Evolutionary conservation across 352 stramenopile species (phyloP).

Genomic region (Stramenopiles sp.): DNA sequence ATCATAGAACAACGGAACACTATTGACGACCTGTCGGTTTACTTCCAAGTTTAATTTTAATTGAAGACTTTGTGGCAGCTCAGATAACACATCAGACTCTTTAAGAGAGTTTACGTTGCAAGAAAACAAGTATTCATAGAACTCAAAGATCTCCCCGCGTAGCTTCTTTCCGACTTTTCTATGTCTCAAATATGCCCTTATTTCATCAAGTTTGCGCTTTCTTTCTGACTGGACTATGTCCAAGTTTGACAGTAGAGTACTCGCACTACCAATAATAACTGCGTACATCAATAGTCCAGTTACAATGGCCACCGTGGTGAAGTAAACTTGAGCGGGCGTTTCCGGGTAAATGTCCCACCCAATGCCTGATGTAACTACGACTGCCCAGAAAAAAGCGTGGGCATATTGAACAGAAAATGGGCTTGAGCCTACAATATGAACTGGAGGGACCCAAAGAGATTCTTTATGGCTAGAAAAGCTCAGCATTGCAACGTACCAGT

Average conservation of each 20-base stretch:
- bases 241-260: constrained; percentile 15
- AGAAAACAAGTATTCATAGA: constrained; percentile 21
- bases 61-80: constrained; percentile 16
- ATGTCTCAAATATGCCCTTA: constrained; percentile 15
- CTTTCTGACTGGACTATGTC: constrained; percentile 15
- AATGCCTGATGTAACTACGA: constrained; percentile 13
- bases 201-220: constrained; percentile 16
- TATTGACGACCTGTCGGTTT: constrained; percentile 14
- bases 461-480: neutral
- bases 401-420: constrained; percentile 8
- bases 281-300: constrained; percentile 18
- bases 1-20: constrained; percentile 16
- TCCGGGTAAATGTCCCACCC: constrained; percentile 13
- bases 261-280: constrained; percentile 15
- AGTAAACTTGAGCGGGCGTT: constrained; percentile 10
- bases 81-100: constrained; percentile 14
- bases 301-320: constrained; percentile 8
- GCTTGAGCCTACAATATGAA: neutral
- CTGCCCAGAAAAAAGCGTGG: constrained; percentile 13
- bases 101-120: constrained; percentile 15
- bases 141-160: constrained; percentile 16
- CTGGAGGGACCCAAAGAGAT: neutral
- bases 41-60: constrained; percentile 12
- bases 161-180: constrained; percentile 14
- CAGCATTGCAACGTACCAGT: constrained; percentile 16